Conservation (phyloP, 2,329 filamentous ascomycete genomes). For the Zymoseptoria tritici region DNA sequence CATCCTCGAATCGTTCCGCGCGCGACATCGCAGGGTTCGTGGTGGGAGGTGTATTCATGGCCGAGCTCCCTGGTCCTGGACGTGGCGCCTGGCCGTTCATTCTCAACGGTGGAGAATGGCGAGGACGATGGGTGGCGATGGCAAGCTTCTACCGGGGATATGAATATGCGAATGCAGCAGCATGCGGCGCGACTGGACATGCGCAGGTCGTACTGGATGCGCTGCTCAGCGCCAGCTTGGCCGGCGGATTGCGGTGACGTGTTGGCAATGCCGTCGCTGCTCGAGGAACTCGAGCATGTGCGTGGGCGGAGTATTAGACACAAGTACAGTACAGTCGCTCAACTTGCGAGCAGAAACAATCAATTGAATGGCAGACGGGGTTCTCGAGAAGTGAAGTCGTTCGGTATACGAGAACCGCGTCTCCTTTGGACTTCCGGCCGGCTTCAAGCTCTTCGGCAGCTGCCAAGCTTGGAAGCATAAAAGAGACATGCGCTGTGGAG, state of each 20-base stretch:
- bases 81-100: neutral
- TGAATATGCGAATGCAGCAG: neutral
- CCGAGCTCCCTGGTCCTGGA: neutral
- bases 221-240: neutral
- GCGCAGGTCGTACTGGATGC: neutral
- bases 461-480: neutral
- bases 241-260: neutral
- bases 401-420: neutral
- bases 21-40: slow-evolving; percentile 25
- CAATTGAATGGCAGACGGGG: neutral
- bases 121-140: neutral
- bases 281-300: neutral
- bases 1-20: slow-evolving; percentile 90
- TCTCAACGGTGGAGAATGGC: neutral
- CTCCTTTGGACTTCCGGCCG: neutral
- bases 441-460: neutral
- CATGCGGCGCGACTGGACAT: neutral
- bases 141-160: neutral
- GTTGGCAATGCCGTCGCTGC: neutral
- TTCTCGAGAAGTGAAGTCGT: neutral
- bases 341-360: neutral
- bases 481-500: neutral
- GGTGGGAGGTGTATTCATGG: slow-evolving; percentile 1
- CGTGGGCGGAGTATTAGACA: neutral
- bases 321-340: neutral